Evolutionary conservation across 257 asterid species (phyloP), one percentile per base, ranked within the genome.

Genomic region (Dorcoceras hygrometricum): DNA sequence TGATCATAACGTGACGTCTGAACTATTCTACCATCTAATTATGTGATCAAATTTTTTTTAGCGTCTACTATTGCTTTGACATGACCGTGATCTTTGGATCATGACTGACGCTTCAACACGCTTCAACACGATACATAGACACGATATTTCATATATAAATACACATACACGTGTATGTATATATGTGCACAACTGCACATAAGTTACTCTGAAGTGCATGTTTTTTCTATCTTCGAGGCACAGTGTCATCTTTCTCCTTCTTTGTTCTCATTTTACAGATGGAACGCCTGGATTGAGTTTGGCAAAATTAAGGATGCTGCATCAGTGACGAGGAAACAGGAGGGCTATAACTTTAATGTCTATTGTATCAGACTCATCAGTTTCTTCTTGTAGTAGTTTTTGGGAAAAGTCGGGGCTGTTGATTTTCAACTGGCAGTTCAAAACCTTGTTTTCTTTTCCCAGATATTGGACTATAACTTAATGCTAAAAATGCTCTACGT

Each of bases 281-380:
- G 90, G 89, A 84, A 78, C 82, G 76, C 46, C 71, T 90, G 24
- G 95, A 84, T 23, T 90, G 76, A 83, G 81, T 60, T 75, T 59
- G 16, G 54, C 54, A 8, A 4, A 46, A 4, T 46, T 46, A 46
- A 46, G 22, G 54, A 18, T 46, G 54, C 54, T 46, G 20, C 54
- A 46, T 46, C 22, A 18, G 8, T 5, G 54, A 46, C 6, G 20
- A 18, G 22, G 18, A 39, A 39, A 39, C 6, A 2, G 3, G 4
- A 46, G 8, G 22, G 22, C 54, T 46, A 46, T 46, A 46, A 46
- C 12, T 39, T 46, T 14, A 46, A 39, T 39, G 18, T 5, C 51
- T 39, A 12, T 39, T 18, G 14, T 46, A 16, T 46, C 20, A 46
- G 22, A 46, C 54, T 46, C 5, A 18, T 4, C 0, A 16, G 54